Base-by-base conservation (phyloP, 345 rosid species). In the Geranium brycei region DNA sequence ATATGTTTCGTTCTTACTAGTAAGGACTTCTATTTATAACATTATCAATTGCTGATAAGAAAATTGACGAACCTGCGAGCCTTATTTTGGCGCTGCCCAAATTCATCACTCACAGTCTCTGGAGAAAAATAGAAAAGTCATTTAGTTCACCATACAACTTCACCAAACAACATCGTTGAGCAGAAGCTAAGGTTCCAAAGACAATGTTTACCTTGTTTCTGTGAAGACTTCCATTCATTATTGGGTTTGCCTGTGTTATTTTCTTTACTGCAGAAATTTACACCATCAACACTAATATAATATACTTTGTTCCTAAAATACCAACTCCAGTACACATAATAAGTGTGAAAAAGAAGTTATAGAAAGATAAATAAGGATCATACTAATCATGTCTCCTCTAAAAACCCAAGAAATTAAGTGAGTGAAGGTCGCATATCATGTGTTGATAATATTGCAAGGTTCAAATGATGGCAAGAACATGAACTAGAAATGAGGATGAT, bases 91-190 rank as follows among this genome's bases (percentile, higher is more conserved):
- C 82, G 82, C 56, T 83, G 88, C 57, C 71, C 82, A 71, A 69
- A 64, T 70, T 86, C 91, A 63, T 86, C 87, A 71, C 59, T 76
- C 19, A 66, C 79, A 69, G 58, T 68, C 67, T 79, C 93, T 87
- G 64, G 38, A 61, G 14, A 60, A 59, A 31, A 64, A 4, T 58
- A 10, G 13, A 28, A 63, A 59, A 31, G 16, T 31, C 11, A 57
- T 59, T 1, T 57, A 40, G 7, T n/a, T 19, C 16, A 16, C 32
- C 16, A 47, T 12, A 51, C 5, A 66, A 19, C 19, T 67, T 47
- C 2, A 30, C 30, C 3, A 51, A 30, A 47, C 14, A 8, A 3
- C 53, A 47, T 6, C 12, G 14, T 11, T 6, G 53, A 47, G 14
- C 53, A 47, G 15, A 47, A 47, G 53, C 3, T 47, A 11, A 47